Evolutionary conservation across 331 rosid species (phyloP).

Genomic region (Saraca asoca): DNA sequence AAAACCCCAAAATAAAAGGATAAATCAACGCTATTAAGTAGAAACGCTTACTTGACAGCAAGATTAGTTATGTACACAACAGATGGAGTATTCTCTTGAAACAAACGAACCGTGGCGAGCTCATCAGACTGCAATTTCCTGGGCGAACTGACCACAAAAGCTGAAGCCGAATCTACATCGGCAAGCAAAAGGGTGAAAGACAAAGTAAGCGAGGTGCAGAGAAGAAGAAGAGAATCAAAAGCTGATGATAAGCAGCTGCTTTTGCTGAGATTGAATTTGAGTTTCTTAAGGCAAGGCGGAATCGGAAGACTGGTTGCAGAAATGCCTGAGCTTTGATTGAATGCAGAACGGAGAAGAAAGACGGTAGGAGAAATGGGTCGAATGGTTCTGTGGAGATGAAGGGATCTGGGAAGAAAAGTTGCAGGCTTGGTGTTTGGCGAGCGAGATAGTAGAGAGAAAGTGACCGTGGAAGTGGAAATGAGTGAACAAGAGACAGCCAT

Average conservation of each 20-base stretch:
- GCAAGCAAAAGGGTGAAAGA: constrained; percentile 58
- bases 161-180: constrained; percentile 72
- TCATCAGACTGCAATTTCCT: constrained; percentile 85
- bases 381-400: constrained; percentile 33
- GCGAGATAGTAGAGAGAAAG: constrained; percentile 26
- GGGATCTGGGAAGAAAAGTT: constrained; percentile 41
- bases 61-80: constrained; percentile 97
- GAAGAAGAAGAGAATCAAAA: constrained; percentile 55
- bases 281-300: too few relatives aligned
- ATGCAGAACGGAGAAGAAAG: constrained; percentile 40
- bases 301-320: background rate
- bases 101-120: constrained; percentile 90
- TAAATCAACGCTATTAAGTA: background rate
- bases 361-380: constrained; percentile 24
- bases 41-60: constrained; percentile 56
- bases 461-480: constrained; percentile 48
- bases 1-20: background rate
- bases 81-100: constrained; percentile 90
- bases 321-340: background rate
- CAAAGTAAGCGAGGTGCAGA: constrained; percentile 70
- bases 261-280: constrained; percentile 23
- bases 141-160: constrained; percentile 73
- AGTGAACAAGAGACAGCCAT: constrained; percentile 63
- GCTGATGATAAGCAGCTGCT: constrained; percentile 21
- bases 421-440: constrained; percentile 39